Evolutionary conservation across 2,329 filamentous ascomycete species (phyloP).

Genomic region (Trichoderma citrinoviride): DNA sequence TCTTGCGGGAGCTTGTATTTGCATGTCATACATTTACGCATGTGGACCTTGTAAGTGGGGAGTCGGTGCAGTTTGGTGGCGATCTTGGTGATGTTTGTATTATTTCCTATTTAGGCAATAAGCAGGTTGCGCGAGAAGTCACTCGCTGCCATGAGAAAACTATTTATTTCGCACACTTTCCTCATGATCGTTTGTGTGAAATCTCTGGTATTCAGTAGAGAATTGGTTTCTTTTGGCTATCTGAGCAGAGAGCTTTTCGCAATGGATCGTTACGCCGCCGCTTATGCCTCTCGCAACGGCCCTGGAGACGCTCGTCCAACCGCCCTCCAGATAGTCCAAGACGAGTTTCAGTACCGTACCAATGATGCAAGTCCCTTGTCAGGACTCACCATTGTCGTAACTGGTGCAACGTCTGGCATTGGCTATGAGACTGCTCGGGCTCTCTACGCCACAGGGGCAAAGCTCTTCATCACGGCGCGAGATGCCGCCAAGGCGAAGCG

Average conservation of each 20-base stretch:
- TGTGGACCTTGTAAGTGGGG: not conserved
- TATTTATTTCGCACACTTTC: not conserved
- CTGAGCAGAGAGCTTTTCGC: no score
- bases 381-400: not conserved
- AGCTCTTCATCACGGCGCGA: not conserved
- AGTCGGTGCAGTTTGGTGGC: not conserved
- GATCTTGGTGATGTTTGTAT: not conserved
- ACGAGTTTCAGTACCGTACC: not conserved
- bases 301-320: not conserved
- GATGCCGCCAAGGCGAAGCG: not conserved
- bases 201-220: no score
- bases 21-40: not conserved
- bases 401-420: not conserved
- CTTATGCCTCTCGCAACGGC: conserved; percentile 2
- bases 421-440: not conserved
- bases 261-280: not conserved
- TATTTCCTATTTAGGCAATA: conserved; percentile 9
- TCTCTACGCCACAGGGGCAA: not conserved
- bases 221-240: no score
- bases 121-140: not conserved
- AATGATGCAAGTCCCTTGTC: not conserved
- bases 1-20: not conserved
- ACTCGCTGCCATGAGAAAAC: not conserved
- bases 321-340: not conserved
- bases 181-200: no score